Conservation (phyloP, 352 stramenopile genomes). For the Thraustochytrium sp. region DNA sequence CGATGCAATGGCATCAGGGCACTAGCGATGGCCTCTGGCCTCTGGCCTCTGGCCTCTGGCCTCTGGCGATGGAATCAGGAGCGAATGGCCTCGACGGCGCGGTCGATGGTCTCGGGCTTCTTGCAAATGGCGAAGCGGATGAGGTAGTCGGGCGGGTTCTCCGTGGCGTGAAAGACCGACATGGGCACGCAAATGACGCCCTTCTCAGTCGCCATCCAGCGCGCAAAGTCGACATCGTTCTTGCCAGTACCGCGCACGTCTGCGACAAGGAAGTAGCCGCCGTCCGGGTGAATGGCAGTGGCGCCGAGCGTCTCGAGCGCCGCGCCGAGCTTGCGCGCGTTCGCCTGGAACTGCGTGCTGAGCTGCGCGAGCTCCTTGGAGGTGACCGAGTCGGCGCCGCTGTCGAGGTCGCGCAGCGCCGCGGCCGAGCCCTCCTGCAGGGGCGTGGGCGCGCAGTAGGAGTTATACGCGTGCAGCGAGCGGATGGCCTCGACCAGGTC, state of each 20-base stretch:
- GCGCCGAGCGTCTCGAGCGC: slow-evolving; percentile 51
- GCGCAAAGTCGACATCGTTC: slow-evolving; percentile 20
- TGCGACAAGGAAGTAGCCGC: slow-evolving; percentile 59
- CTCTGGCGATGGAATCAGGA: not conserved
- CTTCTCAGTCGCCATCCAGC: slow-evolving; percentile 18
- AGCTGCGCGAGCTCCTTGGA: slow-evolving; percentile 41
- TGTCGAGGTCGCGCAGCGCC: slow-evolving; percentile 60
- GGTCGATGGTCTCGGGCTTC: not conserved
- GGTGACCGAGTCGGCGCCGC: not conserved
- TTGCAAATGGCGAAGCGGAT: slow-evolving; percentile 40
- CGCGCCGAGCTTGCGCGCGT: slow-evolving; percentile 49
- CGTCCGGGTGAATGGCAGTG: slow-evolving; percentile 50
- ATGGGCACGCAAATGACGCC: slow-evolving; percentile 42
- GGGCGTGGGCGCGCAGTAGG: slow-evolving; percentile 67
- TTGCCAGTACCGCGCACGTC: not conserved
- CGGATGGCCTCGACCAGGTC: slow-evolving; percentile 52
- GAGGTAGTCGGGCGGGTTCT: not conserved
- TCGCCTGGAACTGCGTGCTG: slow-evolving; percentile 52
- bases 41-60: no score
- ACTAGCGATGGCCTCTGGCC: no score
- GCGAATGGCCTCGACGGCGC: slow-evolving; percentile 2
- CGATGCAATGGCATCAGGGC: no score
- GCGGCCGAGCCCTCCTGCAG: slow-evolving; percentile 72
- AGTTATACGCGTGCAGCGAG: slow-evolving; percentile 57
- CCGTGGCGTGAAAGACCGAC: slow-evolving; percentile 15